Base-by-base conservation (phyloP, 75 land plant species). In the Pseudotsuga menziesii region DNA sequence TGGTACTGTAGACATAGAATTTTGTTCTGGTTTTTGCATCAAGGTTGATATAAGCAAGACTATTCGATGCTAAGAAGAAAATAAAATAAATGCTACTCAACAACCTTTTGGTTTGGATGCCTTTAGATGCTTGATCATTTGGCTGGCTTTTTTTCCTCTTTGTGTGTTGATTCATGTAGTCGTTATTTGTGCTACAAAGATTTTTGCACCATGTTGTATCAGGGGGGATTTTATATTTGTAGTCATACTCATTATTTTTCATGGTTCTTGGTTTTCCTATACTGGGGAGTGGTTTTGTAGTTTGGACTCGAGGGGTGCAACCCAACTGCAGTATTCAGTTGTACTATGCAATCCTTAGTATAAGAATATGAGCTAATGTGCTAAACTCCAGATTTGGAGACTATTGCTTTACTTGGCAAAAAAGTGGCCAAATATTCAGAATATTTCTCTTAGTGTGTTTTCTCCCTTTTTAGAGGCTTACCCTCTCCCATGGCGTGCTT, bases 351-450 rank as follows among this genome's bases (percentile, higher is more conserved):
- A 7, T 64, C 2, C 36, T 32, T 32, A 64, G 20, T 48, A 8
- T 8, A 32, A 64, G 20, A 41, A 64, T 63, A 14, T 6, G 52
- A 48, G 52, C 2, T 64, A 16, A 32, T 17, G 17, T 32, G 20
- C 41, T 41, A 52, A 19, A 36, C 20, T 39, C n/a, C 20, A 44
- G 71, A 44, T 3, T 67, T 36, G 17, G 11, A 6, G 71, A 39
- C 14, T 29, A 8, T 39, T 41, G 72, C 48, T 19, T 44, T 20
- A 23, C 48, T 19, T 69, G 48, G 41, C 41, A 9, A 13, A 16
- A 32, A 41, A 36, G n/a, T 11, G 71, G 72, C 48, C 72, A 69
- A 41, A 22, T 69, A 69, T 69, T 52, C 52, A 39, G 48, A 69
- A 39, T 36, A 23, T 2, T n/a, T 41, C 22, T 9, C 39, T 19